A percentile compares a stretch with the other conserved stretches of the same genome.
phyloP scores from a whole-genome alignment of 495 filamentous ascomycete species.

The Penicillium odoratum region DNA sequence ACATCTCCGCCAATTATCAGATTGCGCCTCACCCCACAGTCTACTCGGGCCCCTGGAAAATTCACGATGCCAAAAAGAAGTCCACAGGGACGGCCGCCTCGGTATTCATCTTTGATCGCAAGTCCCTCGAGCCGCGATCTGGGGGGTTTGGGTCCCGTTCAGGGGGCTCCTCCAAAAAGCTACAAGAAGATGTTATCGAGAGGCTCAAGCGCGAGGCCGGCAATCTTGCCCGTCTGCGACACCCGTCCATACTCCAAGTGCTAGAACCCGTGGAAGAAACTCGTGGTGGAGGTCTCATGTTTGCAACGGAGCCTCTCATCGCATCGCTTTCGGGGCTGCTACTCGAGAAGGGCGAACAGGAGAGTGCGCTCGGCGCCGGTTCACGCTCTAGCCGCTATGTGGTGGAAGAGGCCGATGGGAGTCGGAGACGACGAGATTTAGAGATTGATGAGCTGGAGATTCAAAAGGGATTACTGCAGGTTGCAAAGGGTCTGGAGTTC shows the following conservation, averaged over 20 bases:
- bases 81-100: conserved; percentile 83
- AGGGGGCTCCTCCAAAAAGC: conserved; percentile 68
- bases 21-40: conserved; percentile 67
- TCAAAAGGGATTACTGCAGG: conserved; percentile 90
- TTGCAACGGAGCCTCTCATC: conserved; percentile 88
- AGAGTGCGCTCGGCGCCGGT: conserved; percentile 56
- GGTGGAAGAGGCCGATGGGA: conserved; percentile 75
- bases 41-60: conserved; percentile 90
- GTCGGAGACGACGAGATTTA: conserved; percentile 71
- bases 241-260: conserved; percentile 89
- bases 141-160: conserved; percentile 58
- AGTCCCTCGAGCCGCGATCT: conserved; percentile 71
- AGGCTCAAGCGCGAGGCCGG: conserved; percentile 88
- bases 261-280: conserved; percentile 96
- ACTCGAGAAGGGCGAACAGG: conserved; percentile 89
- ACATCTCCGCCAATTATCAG: conserved; percentile 88
- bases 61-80: conserved; percentile 96
- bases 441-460: conserved; percentile 98
- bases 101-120: conserved; percentile 92
- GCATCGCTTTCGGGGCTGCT: conserved; percentile 81
- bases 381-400: conserved; percentile 77
- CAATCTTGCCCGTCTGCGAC: conserved; percentile 79
- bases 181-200: conserved; percentile 86
- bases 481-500: conserved; percentile 93
- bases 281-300: conserved; percentile 85